Percentiles rank a stretch among this genome's conserved stretches.
phyloP scores from a whole-genome alignment of 352 stramenopile genomes.

The Globisporangium viniferum region DNA sequence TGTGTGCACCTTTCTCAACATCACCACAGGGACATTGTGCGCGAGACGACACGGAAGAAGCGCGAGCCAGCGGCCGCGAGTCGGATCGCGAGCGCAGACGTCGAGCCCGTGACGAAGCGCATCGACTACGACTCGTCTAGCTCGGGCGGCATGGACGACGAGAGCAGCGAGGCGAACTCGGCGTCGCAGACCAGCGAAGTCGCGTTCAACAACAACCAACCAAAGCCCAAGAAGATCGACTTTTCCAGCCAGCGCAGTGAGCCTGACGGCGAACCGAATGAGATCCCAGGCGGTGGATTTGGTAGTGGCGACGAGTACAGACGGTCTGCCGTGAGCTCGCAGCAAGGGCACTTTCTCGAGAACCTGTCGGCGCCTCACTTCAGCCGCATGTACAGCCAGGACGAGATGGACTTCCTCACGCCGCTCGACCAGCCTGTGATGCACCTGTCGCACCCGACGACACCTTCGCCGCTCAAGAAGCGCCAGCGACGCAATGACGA shows the following conservation, averaged over 20 bases:
- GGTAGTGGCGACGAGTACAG: neutral
- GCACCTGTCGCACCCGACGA: conserved; percentile 77
- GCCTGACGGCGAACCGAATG: conserved; percentile 53
- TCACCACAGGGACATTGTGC: conserved; percentile 18
- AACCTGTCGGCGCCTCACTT: conserved; percentile 30
- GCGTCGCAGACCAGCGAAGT: conserved; percentile 44
- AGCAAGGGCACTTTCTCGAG: conserved; percentile 30
- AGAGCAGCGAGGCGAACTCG: conserved; percentile 37
- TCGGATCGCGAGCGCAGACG: conserved; percentile 24
- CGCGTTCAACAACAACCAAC: conserved; percentile 8
- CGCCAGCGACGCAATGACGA: conserved; percentile 39
- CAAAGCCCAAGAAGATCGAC: conserved; percentile 73
- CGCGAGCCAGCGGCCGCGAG: conserved; percentile 18
- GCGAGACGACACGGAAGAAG: conserved; percentile 37
- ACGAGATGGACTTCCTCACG: conserved; percentile 85
- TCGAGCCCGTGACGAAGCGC: conserved; percentile 57
- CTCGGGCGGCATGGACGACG: conserved; percentile 41
- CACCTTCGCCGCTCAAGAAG: conserved; percentile 82
- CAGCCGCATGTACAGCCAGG: conserved; percentile 69
- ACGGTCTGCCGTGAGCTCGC: conserved; percentile 19
- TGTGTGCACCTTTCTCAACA: neutral
- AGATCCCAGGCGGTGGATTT: neutral
- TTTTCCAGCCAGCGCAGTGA: conserved; percentile 79
- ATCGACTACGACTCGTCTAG: conserved; percentile 70
- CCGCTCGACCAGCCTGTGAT: conserved; percentile 80